Evolutionary conservation across 352 stramenopile species (phyloP).

Genomic region (Peronosclerospora sorghi): DNA sequence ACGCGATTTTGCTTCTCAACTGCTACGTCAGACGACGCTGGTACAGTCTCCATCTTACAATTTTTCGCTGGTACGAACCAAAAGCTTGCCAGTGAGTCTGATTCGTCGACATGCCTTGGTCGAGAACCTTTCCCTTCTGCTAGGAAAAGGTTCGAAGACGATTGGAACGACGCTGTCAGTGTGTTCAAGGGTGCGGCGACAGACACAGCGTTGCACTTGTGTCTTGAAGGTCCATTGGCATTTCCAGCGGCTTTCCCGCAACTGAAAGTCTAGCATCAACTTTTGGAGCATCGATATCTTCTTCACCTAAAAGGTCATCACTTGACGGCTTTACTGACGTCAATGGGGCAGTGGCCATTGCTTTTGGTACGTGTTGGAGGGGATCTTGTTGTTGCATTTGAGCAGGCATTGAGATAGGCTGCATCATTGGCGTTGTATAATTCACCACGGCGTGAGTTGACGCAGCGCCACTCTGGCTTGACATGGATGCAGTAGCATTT

Average conservation of each 20-base stretch:
- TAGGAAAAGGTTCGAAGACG: background rate
- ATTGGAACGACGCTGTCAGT: conserved; percentile 7
- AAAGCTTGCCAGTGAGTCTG: conserved; percentile 7
- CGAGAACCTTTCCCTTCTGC: conserved; percentile 7
- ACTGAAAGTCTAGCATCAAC: conserved; percentile 12
- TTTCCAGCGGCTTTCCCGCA: conserved; percentile 36
- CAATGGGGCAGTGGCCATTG: background rate
- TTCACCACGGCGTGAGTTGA: background rate
- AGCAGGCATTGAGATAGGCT: conserved; percentile 36
- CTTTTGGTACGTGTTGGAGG: conserved; percentile 8
- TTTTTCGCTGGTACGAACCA: conserved; percentile 3
- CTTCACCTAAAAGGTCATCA: conserved; percentile 41
- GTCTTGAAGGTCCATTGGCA: conserved; percentile 51
- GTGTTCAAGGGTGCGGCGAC: conserved; percentile 16
- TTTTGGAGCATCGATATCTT: conserved; percentile 32
- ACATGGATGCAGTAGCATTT: conserved; percentile 8
- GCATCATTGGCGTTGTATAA: conserved; percentile 15
- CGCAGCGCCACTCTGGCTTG: conserved; percentile 5
- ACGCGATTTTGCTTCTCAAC: conserved; percentile 20
- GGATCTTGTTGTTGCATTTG: conserved; percentile 25
- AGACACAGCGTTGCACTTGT: conserved; percentile 9
- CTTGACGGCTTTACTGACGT: conserved; percentile 25
- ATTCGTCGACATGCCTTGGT: conserved; percentile 3
- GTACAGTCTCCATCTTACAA: conserved; percentile 1
- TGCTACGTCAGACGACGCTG: background rate